phyloP scores from a whole-genome alignment of 495 filamentous ascomycete species.

The Pyrenopolyporus hunteri region DNA sequence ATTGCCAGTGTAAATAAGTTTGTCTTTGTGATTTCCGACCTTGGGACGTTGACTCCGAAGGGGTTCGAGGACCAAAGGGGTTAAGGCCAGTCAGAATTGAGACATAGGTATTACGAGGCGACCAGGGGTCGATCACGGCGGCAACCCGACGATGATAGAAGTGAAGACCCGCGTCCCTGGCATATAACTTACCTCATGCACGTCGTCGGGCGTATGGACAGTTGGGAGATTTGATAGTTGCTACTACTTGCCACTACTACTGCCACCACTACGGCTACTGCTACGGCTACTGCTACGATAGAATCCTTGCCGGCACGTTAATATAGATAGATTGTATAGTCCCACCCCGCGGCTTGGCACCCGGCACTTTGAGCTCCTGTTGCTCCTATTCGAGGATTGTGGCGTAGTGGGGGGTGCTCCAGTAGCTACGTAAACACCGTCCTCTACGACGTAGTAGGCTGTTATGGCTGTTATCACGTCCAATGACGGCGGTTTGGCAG shows the following conservation, averaged over 20 bases:
- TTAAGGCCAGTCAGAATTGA: slow-evolving; percentile 28
- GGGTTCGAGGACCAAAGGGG: slow-evolving; percentile 22
- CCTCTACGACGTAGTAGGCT: slow-evolving; percentile 27
- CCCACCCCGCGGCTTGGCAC: slow-evolving; percentile 39
- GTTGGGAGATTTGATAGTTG: too few species aligned
- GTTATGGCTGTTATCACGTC: slow-evolving; percentile 17
- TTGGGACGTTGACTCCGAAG: slow-evolving; percentile 28
- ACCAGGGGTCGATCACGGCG: slow-evolving; percentile 31
- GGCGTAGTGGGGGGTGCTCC: slow-evolving; percentile 25
- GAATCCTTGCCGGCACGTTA: slow-evolving; percentile 3
- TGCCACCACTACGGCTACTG: neutral
- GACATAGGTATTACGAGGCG: slow-evolving; percentile 37
- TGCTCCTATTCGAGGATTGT: slow-evolving; percentile 33
- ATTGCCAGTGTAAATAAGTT: slow-evolving; percentile 24
- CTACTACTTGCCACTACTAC: neutral
- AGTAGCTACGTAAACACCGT: slow-evolving; percentile 11
- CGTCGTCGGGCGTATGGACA: slow-evolving; percentile 17
- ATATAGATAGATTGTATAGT: slow-evolving; percentile 41
- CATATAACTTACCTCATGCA: slow-evolving; percentile 23
- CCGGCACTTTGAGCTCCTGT: slow-evolving; percentile 41
- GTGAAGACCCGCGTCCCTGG: slow-evolving; percentile 26
- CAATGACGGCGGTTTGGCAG: slow-evolving; percentile 16
- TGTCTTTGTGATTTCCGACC: slow-evolving; percentile 25
- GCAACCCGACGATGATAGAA: slow-evolving; percentile 22
- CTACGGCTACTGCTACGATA: neutral